Conservation (phyloP, 306 rosid genomes). For the Carpinus viminea region DNA sequence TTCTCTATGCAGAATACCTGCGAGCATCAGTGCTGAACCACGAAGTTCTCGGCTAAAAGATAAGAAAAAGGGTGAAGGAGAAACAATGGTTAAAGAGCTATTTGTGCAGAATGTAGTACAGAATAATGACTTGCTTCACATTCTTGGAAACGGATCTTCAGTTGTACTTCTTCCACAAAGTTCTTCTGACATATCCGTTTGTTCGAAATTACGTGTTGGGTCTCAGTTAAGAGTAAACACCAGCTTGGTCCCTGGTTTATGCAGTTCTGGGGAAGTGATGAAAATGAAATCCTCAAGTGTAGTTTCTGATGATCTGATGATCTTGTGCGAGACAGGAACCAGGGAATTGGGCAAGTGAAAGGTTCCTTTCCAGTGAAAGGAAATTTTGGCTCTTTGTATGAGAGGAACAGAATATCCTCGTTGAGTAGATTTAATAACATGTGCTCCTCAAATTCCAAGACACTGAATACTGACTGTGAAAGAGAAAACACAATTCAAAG, state of each 20-base stretch:
- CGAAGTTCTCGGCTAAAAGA: conserved; percentile 94
- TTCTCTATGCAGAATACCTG: conserved; percentile 62
- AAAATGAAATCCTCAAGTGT: conserved; percentile 52
- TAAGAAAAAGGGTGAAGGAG: conserved; percentile 93
- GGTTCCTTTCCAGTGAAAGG: conserved; percentile 57
- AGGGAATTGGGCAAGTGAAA: conserved; percentile 50
- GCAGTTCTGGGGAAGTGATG: conserved; percentile 44
- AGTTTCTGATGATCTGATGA: conserved; percentile 84
- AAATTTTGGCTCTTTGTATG: conserved; percentile 47
- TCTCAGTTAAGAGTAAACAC: conserved; percentile 56
- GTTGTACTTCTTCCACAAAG: conserved; percentile 87
- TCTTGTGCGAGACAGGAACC: conserved; percentile 48
- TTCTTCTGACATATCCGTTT: conserved; percentile 71
- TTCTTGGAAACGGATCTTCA: conserved; percentile 70
- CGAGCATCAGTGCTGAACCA: conserved; percentile 58
- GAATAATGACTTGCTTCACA: conserved; percentile 80
- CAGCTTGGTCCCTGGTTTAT: conserved; percentile 43
- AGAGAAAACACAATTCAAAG: conserved; percentile 42
- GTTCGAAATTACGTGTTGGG: conserved; percentile 81
- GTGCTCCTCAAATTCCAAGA: conserved; percentile 48
- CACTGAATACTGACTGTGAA: conserved; percentile 38
- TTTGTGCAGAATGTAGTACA: conserved; percentile 72
- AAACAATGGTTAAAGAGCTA: conserved; percentile 76
- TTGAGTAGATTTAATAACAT: conserved; percentile 39
- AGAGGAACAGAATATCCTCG: conserved; percentile 48